These are phyloP conservation scores for Hysterium pulicare DNA, from an alignment of 2,329 filamentous ascomycete genomes.

Conservation along the genomic window DNA sequence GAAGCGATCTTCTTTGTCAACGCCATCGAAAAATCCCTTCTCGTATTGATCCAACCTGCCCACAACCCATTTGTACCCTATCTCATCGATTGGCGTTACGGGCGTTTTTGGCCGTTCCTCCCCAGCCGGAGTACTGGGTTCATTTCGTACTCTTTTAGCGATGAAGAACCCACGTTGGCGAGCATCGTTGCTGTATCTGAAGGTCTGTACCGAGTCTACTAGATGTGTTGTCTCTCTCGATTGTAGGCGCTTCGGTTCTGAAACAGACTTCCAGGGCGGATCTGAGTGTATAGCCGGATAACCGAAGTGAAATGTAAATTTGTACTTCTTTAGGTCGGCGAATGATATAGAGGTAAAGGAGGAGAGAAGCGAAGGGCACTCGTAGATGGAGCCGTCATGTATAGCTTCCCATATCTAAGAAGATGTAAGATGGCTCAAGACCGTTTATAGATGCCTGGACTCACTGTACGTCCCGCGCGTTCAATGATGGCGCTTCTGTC, in stretches of 20 bases:
- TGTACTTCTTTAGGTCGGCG: slow-evolving; percentile 95
- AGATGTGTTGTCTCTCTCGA: slow-evolving; percentile 71
- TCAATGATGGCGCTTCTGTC: slow-evolving; percentile 78
- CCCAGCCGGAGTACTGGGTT: slow-evolving; percentile 7
- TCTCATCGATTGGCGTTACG: slow-evolving; percentile 51
- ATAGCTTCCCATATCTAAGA: slow-evolving; percentile 98
- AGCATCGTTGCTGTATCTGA: slow-evolving; percentile 76
- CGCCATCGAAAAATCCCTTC: slow-evolving; percentile 76
- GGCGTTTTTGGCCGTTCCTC: slow-evolving; percentile 45
- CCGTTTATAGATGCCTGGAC: slow-evolving; percentile 15
- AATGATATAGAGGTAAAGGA: slow-evolving; percentile 89
- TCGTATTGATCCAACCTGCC: slow-evolving; percentile 76
- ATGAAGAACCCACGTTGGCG: slow-evolving; percentile 94
- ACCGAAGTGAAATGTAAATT: slow-evolving; percentile 96
- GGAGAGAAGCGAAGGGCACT: slow-evolving; percentile 83
- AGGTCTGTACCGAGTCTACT: slow-evolving; percentile 80
- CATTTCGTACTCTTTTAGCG: slow-evolving; percentile 66
- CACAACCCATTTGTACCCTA: slow-evolving; percentile 74
- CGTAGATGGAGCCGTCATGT: slow-evolving; percentile 93
- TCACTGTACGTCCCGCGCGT: slow-evolving; percentile 73
- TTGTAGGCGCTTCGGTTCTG: slow-evolving; percentile 49
- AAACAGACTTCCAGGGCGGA: slow-evolving; percentile 65
- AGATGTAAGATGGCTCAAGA: slow-evolving; percentile 19
- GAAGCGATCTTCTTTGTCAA: slow-evolving; percentile 70
- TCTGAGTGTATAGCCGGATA: slow-evolving; percentile 92